phyloP scores from a whole-genome alignment of 2,329 filamentous ascomycete species.

The Cladosporium colombiae region DNA sequence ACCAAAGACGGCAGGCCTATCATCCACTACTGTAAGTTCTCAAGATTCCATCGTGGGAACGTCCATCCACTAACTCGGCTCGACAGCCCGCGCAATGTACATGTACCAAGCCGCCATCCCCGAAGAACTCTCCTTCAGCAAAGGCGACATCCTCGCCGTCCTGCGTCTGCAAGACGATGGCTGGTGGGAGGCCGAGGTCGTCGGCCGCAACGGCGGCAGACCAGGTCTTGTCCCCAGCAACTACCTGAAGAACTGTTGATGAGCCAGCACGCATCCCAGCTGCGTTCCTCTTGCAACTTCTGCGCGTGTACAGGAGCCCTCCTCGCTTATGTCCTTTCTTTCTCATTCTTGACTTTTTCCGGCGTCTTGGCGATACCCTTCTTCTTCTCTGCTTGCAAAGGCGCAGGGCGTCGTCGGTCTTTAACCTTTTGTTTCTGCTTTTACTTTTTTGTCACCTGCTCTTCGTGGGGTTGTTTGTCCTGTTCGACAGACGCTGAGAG shows the following conservation, averaged over 20 bases:
- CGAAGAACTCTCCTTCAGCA: slow-evolving; percentile 88
- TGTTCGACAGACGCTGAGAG: neutral
- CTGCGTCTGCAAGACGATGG: slow-evolving; percentile 92
- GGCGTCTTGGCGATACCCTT: slow-evolving; percentile 19
- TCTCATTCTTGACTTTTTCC: neutral
- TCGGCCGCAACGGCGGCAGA: slow-evolving; percentile 58
- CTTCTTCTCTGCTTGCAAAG: neutral
- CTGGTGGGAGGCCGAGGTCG: slow-evolving; percentile 98
- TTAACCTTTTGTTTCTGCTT: neutral
- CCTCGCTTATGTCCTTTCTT: neutral
- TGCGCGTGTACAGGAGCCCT: slow-evolving; percentile 10
- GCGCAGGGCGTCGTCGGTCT: neutral
- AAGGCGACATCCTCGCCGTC: slow-evolving; percentile 88
- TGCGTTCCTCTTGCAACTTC: neutral
- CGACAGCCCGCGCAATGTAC: slow-evolving; percentile 84
- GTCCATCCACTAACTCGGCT: slow-evolving; percentile 7
- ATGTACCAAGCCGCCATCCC: slow-evolving; percentile 93
- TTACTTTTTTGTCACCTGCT: neutral
- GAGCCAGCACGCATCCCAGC: neutral
- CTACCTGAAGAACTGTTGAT: slow-evolving; percentile 61
- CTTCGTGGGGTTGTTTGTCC: neutral
- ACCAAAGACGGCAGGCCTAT: slow-evolving; percentile 85
- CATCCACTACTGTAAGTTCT: slow-evolving; percentile 86
- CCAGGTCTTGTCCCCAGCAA: slow-evolving; percentile 67
- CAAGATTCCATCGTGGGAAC: neutral